These are phyloP conservation scores for Senecio squalidus DNA, from an alignment of 140 eudicot genomes.

Conservation along the genomic window DNA sequence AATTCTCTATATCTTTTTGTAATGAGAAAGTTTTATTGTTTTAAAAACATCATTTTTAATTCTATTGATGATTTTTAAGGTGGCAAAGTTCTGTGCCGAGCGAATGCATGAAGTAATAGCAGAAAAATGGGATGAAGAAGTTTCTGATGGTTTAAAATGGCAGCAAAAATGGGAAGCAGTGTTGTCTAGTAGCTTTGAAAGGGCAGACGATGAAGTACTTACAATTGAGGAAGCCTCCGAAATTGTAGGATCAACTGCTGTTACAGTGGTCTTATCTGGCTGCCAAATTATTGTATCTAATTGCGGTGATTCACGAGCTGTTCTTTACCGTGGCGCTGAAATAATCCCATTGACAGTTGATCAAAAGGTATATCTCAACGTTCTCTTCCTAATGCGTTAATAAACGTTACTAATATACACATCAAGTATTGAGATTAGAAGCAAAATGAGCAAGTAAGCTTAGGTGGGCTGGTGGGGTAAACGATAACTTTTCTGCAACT, in stretches of 20 bases:
- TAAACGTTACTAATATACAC: not conserved
- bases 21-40: no score
- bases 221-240: conserved; percentile 47
- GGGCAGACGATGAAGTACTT: conserved; percentile 45
- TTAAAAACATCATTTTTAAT: no score
- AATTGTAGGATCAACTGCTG: conserved; percentile 69
- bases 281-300: conserved; percentile 60
- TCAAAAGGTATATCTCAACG: conserved; percentile 50
- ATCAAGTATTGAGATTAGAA: no score
- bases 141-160: conserved; percentile 35
- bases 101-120: conserved; percentile 61
- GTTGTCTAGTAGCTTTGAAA: conserved; percentile 44
- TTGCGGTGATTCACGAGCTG: conserved; percentile 74
- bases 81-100: conserved; percentile 54
- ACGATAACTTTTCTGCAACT: no score
- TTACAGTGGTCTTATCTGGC: conserved; percentile 42
- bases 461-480: not conserved
- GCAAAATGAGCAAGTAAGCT: not conserved
- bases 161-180: conserved; percentile 47
- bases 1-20: no score
- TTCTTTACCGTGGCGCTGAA: conserved; percentile 50
- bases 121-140: conserved; percentile 43
- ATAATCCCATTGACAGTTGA: conserved; percentile 57
- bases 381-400: not conserved
- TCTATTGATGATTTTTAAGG: conserved; percentile 20